phyloP scores from a whole-genome alignment of 1,139 yeast species.

The Nadsonia commutata region DNA sequence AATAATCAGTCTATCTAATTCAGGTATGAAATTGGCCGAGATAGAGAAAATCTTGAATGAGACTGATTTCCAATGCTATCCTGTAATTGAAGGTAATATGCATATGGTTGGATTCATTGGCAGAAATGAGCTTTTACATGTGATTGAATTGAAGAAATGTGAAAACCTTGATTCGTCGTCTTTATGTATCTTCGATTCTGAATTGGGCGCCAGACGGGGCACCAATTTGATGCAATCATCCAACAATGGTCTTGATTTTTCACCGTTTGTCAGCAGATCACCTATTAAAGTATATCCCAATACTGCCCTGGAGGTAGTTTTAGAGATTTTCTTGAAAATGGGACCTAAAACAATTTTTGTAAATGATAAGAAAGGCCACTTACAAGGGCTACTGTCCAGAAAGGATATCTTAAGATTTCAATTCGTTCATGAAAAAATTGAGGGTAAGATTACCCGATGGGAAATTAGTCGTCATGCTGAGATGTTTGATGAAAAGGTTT shows the following conservation, averaged over 20 bases:
- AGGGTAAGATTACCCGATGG: slow-evolving; percentile 10
- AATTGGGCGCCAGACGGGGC: not conserved
- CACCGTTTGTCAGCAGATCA: slow-evolving; percentile 36
- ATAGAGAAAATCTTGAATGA: slow-evolving; percentile 24
- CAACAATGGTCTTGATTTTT: slow-evolving; percentile 24
- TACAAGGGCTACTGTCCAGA: slow-evolving; percentile 50
- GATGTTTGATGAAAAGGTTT: slow-evolving; percentile 14
- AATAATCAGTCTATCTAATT: slow-evolving; percentile 26
- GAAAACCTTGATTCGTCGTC: slow-evolving; percentile 1
- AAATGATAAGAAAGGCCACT: slow-evolving; percentile 34
- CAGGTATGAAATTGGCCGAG: slow-evolving; percentile 22
- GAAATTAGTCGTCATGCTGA: slow-evolving; percentile 12
- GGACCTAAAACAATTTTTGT: slow-evolving; percentile 72
- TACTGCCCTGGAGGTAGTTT: slow-evolving; percentile 45
- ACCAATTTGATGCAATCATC: slow-evolving; percentile 2
- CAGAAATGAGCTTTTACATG: slow-evolving; percentile 21
- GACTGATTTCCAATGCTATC: slow-evolving; percentile 33
- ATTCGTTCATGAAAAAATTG: slow-evolving; percentile 11
- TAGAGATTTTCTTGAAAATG: slow-evolving; percentile 57
- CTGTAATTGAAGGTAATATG: slow-evolving; percentile 15
- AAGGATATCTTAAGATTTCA: slow-evolving; percentile 50
- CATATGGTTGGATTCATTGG: slow-evolving; percentile 23
- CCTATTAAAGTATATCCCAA: slow-evolving; percentile 47
- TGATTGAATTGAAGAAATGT: slow-evolving; percentile 13
- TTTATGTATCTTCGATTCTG: slow-evolving; percentile 2